A percentile compares a stretch with the other conserved stretches of the same genome.
These are phyloP conservation scores for Epichloe bromicola DNA, from an alignment of 2,329 filamentous ascomycete species.

Conservation along the genomic window DNA sequence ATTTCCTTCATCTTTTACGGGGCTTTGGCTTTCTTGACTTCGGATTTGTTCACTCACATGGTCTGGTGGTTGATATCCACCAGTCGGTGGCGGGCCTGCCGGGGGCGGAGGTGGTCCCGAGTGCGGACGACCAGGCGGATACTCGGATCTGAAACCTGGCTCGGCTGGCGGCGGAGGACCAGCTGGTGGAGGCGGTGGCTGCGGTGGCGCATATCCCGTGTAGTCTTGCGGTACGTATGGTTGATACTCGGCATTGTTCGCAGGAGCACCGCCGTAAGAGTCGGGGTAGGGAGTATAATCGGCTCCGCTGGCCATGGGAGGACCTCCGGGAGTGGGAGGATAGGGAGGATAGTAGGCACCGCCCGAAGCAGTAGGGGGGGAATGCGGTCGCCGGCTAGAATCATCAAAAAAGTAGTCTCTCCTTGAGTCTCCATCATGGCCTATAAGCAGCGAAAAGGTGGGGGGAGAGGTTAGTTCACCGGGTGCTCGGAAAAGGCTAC, in stretches of 20 bases:
- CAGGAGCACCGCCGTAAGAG: slow-evolving; percentile 14
- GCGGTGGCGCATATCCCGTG: slow-evolving; percentile 25
- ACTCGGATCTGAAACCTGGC: slow-evolving; percentile 7
- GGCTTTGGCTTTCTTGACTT: slow-evolving; percentile 12
- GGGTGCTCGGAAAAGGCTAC: not conserved
- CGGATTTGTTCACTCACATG: slow-evolving; percentile 31
- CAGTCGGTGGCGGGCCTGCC: slow-evolving; percentile 21
- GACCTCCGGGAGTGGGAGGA: slow-evolving; percentile 16
- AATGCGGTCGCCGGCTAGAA: slow-evolving; percentile 25
- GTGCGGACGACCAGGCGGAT: slow-evolving; percentile 9
- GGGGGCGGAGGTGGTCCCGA: slow-evolving; percentile 20
- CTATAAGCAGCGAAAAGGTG: slow-evolving; percentile 11
- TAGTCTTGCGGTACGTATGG: slow-evolving; percentile 32
- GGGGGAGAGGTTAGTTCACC: not conserved
- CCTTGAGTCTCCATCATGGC: slow-evolving; percentile 22
- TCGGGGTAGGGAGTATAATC: slow-evolving; percentile 13
- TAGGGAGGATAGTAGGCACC: slow-evolving; percentile 35
- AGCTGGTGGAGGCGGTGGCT: slow-evolving; percentile 17
- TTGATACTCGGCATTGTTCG: slow-evolving; percentile 19
- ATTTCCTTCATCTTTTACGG: slow-evolving; percentile 18
- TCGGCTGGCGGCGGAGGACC: slow-evolving; percentile 14
- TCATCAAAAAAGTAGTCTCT: slow-evolving; percentile 23
- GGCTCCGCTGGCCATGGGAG: slow-evolving; percentile 6
- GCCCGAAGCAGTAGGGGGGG: slow-evolving; percentile 40
- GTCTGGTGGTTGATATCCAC: slow-evolving; percentile 23